A percentile compares a stretch with the other conserved stretches of the same genome.
Evolutionary conservation across 164 flowering plant species (phyloP).

Genomic region (Tetrastigma voinierianum): DNA sequence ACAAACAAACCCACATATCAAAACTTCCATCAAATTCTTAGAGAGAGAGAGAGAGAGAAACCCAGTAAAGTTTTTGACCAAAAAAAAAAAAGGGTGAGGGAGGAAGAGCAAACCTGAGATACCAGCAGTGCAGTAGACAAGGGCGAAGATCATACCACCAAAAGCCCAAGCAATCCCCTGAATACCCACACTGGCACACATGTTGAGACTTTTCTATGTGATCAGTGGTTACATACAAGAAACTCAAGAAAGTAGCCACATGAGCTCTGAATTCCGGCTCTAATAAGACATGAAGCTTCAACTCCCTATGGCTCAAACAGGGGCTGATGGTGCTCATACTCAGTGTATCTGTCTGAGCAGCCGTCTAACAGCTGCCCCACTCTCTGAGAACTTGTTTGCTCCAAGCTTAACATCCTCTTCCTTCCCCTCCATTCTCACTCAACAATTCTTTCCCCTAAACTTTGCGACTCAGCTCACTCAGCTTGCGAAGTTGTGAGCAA

Average conservation of each 20-base stretch:
- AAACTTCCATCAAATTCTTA: not conserved
- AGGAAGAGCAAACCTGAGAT: constrained; percentile 43
- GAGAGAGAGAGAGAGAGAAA: not conserved
- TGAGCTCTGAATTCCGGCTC: constrained; percentile 66
- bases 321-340: constrained; percentile 68
- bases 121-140: constrained; percentile 76
- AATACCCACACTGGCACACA: constrained; percentile 54
- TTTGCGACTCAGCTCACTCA: not conserved
- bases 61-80: no score
- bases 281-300: constrained; percentile 63
- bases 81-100: not conserved
- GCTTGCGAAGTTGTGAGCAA: not conserved
- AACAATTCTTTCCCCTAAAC: not conserved
- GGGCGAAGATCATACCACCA: constrained; percentile 72
- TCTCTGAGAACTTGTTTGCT: constrained; percentile 66
- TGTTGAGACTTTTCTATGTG: constrained; percentile 24
- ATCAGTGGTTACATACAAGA: constrained; percentile 58
- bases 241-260: constrained; percentile 65
- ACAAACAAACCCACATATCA: constrained; percentile 12
- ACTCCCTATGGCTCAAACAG: constrained; percentile 65
- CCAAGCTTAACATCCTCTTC: constrained; percentile 69
- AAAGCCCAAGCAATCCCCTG: constrained; percentile 75
- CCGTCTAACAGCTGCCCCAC: constrained; percentile 59
- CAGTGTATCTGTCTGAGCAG: constrained; percentile 57
- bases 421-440: constrained; percentile 47